phyloP scores from a whole-genome alignment of 805 yeast species.

The Saccharomycopsis sp. region DNA sequence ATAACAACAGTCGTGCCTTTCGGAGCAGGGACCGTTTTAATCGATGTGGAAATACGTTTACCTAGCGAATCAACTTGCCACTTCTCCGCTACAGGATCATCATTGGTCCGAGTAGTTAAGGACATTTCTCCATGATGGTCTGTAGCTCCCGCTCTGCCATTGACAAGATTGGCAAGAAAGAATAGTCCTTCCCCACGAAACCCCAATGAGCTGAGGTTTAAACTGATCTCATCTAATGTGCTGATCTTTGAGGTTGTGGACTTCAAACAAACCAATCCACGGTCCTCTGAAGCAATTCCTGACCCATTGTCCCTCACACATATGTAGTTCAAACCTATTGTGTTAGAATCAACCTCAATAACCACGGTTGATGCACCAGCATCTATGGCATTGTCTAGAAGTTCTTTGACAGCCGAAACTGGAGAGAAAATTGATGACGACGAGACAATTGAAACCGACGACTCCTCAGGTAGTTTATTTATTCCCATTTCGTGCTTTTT shows the following conservation, averaged over 20 bases:
- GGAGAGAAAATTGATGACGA: conserved; percentile 32
- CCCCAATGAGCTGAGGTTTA: conserved; percentile 32
- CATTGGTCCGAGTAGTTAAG: conserved; percentile 28
- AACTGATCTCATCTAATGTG: conserved; percentile 26
- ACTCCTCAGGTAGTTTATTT: conserved; percentile 10
- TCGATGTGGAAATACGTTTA: conserved; percentile 19
- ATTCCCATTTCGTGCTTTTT: conserved; percentile 2
- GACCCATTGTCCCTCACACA: conserved; percentile 36
- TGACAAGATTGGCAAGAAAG: conserved; percentile 29
- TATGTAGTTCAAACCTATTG: conserved; percentile 30
- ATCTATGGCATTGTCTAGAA: conserved; percentile 37
- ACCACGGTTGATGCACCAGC: conserved; percentile 29
- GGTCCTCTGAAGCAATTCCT: conserved; percentile 30
- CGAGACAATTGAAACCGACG: conserved; percentile 14
- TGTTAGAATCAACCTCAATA: conserved; percentile 33
- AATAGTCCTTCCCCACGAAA: conserved; percentile 46
- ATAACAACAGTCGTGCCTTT: conserved; percentile 34
- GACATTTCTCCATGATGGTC: conserved; percentile 23
- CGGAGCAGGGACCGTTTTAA: conserved; percentile 26
- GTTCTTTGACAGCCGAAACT: conserved; percentile 33
- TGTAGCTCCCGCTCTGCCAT: conserved; percentile 16
- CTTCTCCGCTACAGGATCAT: conserved; percentile 29
- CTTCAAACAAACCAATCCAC: conserved; percentile 32
- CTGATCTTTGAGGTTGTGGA: conserved; percentile 39
- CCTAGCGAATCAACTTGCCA: conserved; percentile 34